phyloP scores from a whole-genome alignment of 2,329 filamentous ascomycete genomes.

The Cytospora paraplurivora region DNA sequence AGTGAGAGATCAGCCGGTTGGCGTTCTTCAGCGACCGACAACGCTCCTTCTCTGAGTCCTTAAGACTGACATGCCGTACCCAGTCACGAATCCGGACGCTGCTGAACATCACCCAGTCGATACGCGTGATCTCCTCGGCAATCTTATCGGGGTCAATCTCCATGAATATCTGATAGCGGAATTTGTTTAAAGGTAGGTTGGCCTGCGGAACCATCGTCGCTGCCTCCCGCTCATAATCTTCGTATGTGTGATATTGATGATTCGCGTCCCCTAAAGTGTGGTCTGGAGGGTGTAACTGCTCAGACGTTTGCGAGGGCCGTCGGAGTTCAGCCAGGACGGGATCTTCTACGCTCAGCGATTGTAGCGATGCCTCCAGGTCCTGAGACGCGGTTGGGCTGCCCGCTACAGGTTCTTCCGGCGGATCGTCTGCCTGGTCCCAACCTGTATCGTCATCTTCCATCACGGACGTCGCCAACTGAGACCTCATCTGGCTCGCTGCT shows the following conservation, averaged over 20 bases:
- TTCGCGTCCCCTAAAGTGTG: slow-evolving; percentile 44
- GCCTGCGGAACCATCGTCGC: slow-evolving; percentile 69
- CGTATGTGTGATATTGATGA: slow-evolving; percentile 66
- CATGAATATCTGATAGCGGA: slow-evolving; percentile 90
- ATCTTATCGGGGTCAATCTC: slow-evolving; percentile 81
- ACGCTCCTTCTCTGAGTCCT: slow-evolving; percentile 69
- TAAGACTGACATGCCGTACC: slow-evolving; percentile 84
- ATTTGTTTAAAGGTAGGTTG: slow-evolving; percentile 73
- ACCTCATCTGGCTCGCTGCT: slow-evolving; percentile 81
- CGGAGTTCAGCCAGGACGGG: slow-evolving; percentile 40
- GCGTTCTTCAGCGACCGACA: slow-evolving; percentile 81
- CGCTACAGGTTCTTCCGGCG: slow-evolving; percentile 49
- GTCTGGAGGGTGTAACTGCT: slow-evolving; percentile 43
- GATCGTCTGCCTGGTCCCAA: slow-evolving; percentile 80
- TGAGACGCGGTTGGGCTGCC: slow-evolving; percentile 36
- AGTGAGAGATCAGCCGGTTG: slow-evolving; percentile 91
- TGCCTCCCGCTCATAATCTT: slow-evolving; percentile 81
- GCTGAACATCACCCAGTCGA: slow-evolving; percentile 98
- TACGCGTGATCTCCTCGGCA: slow-evolving; percentile 87
- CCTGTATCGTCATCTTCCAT: slow-evolving; percentile 87
- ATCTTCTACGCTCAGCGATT: slow-evolving; percentile 52
- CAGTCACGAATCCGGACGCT: slow-evolving; percentile 92
- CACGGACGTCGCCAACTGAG: slow-evolving; percentile 71
- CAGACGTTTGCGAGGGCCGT: slow-evolving; percentile 51
- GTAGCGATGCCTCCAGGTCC: slow-evolving; percentile 45